These are phyloP conservation scores for Platanthera zijinensis DNA, from an alignment of 106 monocot genomes.

Conservation along the genomic window DNA sequence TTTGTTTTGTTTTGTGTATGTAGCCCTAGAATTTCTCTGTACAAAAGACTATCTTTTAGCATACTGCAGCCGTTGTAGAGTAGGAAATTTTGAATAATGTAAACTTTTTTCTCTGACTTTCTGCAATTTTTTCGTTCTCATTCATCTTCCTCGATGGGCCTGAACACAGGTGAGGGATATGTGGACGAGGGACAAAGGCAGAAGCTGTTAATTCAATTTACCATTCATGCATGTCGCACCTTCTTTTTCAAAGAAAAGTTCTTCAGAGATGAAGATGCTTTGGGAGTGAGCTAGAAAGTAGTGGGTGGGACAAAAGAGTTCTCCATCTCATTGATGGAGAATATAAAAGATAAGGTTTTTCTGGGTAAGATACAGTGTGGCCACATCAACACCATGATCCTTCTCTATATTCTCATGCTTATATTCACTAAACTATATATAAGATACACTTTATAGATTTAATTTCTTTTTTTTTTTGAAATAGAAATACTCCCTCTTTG, in stretches of 20 bases:
- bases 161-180: neutral
- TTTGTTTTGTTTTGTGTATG: too few species aligned
- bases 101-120: too few species aligned
- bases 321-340: conserved; percentile 1
- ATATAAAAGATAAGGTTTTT: conserved; percentile 5
- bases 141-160: neutral
- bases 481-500: too few species aligned
- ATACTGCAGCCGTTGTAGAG: too few species aligned
- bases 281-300: neutral
- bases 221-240: neutral
- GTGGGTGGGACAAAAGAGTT: conserved; percentile 8
- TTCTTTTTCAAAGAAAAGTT: conserved; percentile 3
- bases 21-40: too few species aligned
- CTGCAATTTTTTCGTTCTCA: neutral
- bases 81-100: too few species aligned
- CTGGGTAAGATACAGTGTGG: neutral
- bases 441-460: too few species aligned
- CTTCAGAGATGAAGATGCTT: neutral
- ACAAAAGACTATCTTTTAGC: too few species aligned
- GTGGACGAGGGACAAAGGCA: neutral
- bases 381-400: neutral
- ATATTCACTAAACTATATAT: too few species aligned
- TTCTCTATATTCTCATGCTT: neutral
- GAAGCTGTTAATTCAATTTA: neutral
- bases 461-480: too few species aligned